Base-by-base conservation (phyloP, 441 rosid genomes). In the Adansonia rubrostipa region DNA sequence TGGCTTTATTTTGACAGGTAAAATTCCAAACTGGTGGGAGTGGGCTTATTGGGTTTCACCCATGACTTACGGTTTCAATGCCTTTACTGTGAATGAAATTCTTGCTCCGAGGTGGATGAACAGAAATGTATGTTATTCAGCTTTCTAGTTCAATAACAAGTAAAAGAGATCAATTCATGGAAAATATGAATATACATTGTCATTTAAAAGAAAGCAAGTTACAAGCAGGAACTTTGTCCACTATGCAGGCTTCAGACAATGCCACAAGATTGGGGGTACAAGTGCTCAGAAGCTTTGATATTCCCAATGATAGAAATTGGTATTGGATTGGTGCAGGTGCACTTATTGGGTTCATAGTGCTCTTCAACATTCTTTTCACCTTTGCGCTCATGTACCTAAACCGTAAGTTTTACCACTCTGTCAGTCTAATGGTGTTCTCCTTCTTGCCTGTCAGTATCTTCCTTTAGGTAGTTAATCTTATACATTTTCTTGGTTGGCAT, bases 1-100 rank as follows among this genome's bases (percentile, higher is more conserved):
- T 22, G 6, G 33, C 9, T 77, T 42, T 9, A 48, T 76, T 65
- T 47, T 82, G 36, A 82, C 84, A 93, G 93, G 71, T 61, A 56
- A 88, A 65, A 92, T 93, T 68, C 98, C 97, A 17, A 80, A 42
- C 0, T 93, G 98, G 99, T 94, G 93, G 97, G 75, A 74, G 6
- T 96, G 97, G 99, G 95, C 86, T 63, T 88, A 92, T 73, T 94
- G 99, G 99, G 62, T 86, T 17, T 96, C 98, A 0, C 99, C 99
- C 40, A 15, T 96, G 80, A 53, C 89, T 7, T 96, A 94, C 44
- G 91, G 86, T 74, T 96, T 45, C 89, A 92, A 92, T 80, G 93
- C 96, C 65, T 53, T 94, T 0, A 33, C 85, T 8, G 91, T 90
- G 24, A 96, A 92, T 79, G 97, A 94, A 88, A 51, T 96, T 81